Evolutionary conservation across 768 basidiomycete species (phyloP).

Genomic region (Tylopilus vinaceipallidus): DNA sequence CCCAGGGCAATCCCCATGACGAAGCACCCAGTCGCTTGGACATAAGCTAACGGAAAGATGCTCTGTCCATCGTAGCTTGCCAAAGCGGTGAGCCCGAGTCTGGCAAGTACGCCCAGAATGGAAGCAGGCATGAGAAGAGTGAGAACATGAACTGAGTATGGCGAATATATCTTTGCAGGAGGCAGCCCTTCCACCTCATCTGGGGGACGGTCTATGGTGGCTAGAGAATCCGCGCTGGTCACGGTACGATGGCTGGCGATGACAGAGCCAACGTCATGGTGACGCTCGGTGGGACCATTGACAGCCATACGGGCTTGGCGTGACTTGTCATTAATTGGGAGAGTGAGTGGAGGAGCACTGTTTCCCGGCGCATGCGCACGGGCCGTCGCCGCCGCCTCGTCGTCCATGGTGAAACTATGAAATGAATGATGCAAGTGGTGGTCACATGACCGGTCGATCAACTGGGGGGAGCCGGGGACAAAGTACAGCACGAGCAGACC

Average conservation of each 20-base stretch:
- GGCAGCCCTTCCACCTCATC: slow-evolving; percentile 33
- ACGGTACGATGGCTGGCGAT: slow-evolving; percentile 35
- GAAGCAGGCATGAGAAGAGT: slow-evolving; percentile 76
- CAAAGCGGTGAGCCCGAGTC: slow-evolving; percentile 76
- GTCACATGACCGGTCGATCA: slow-evolving; percentile 12
- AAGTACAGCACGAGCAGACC: background rate
- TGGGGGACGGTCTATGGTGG: slow-evolving; percentile 42
- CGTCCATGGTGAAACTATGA: slow-evolving; percentile 7
- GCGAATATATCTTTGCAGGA: slow-evolving; percentile 40
- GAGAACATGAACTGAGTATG: slow-evolving; percentile 62
- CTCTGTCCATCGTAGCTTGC: slow-evolving; percentile 68
- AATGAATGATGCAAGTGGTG: too few relatives aligned
- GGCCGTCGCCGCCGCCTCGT: background rate
- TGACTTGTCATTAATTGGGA: slow-evolving; percentile 4
- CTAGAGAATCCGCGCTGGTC: slow-evolving; percentile 38
- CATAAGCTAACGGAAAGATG: slow-evolving; percentile 82
- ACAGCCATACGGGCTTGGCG: background rate
- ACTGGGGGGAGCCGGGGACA: background rate
- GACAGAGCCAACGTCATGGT: slow-evolving; percentile 32
- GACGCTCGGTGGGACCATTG: slow-evolving; percentile 10
- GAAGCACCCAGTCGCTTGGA: slow-evolving; percentile 85
- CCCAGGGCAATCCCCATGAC: slow-evolving; percentile 83
- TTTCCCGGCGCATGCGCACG: too few relatives aligned
- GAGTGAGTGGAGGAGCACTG: too few relatives aligned
- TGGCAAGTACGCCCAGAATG: slow-evolving; percentile 81